Evolutionary conservation across 768 basidiomycete genomes (phyloP).

Genomic region (Multifurca ochricompacta): DNA sequence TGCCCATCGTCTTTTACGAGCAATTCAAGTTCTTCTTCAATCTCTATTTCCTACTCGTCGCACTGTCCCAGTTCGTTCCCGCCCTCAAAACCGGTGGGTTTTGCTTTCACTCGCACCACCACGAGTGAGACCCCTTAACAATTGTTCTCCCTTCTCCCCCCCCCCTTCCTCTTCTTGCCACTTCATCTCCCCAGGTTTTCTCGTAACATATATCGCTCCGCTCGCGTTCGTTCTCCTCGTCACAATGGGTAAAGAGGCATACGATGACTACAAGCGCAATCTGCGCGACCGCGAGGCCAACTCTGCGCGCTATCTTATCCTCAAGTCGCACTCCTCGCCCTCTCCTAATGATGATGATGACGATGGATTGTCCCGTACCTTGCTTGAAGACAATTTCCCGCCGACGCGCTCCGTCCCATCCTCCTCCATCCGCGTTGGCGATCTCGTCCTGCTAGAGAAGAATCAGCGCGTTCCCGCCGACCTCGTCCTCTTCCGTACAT

Average conservation of each 20-base stretch:
- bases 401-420: constrained; percentile 71
- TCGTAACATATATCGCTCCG: constrained; percentile 92
- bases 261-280: constrained; percentile 94
- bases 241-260: constrained; percentile 98
- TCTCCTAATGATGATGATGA: constrained; percentile 20
- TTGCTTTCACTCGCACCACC: neutral
- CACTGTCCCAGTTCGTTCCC: constrained; percentile 91
- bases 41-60: constrained; percentile 94
- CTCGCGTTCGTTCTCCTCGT: constrained; percentile 91
- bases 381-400: constrained; percentile 3
- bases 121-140: neutral
- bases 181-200: constrained; percentile 80
- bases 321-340: constrained; percentile 44
- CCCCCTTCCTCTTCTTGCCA: neutral
- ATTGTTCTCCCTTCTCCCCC: neutral
- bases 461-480: constrained; percentile 97
- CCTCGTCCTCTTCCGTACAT: constrained; percentile 80
- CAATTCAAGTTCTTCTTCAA: constrained; percentile 99
- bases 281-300: constrained; percentile 92
- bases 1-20: constrained; percentile 95
- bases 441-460: constrained; percentile 88
- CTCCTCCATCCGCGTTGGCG: constrained; percentile 82
- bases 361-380: constrained; percentile 25
- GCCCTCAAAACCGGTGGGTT: constrained; percentile 86
- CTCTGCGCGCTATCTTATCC: constrained; percentile 79